Conservation (phyloP, 2,329 filamentous ascomycete genomes). For the Rhinocladiella similis region DNA sequence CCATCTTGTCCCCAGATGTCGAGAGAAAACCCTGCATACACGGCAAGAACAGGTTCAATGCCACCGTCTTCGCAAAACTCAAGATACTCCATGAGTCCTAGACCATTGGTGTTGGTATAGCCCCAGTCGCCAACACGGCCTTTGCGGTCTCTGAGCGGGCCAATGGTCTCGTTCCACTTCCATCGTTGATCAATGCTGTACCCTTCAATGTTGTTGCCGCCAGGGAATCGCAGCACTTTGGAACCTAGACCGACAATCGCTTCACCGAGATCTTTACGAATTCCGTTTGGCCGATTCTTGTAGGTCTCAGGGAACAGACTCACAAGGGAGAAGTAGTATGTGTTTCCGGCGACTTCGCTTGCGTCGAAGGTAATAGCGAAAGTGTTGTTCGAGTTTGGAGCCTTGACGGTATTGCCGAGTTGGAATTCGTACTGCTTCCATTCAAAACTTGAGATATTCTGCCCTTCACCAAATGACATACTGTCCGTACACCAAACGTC, state of each 20-base stretch:
- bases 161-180: conserved; percentile 56
- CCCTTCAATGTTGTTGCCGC: conserved; percentile 54
- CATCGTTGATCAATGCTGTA: conserved; percentile 38
- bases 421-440: conserved; percentile 38
- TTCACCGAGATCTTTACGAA: conserved; percentile 52
- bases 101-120: conserved; percentile 46
- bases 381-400: conserved; percentile 49
- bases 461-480: conserved; percentile 24
- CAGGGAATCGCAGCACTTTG: conserved; percentile 52
- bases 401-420: conserved; percentile 44
- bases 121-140: conserved; percentile 48
- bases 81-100: conserved; percentile 51
- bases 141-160: conserved; percentile 49
- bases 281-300: conserved; percentile 53
- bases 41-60: conserved; percentile 44
- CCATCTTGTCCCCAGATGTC: conserved; percentile 40
- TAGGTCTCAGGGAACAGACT: conserved; percentile 57
- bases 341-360: conserved; percentile 39
- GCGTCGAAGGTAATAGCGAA: conserved; percentile 53
- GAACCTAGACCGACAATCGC: conserved; percentile 44
- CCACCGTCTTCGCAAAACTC: conserved; percentile 49
- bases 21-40: conserved; percentile 48
- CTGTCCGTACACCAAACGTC: conserved; percentile 43
- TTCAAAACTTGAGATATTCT: conserved; percentile 27
- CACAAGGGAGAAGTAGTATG: conserved; percentile 54